These are phyloP conservation scores for Candida endomychidarum DNA, from an alignment of 805 yeast species.

Conservation along the genomic window DNA sequence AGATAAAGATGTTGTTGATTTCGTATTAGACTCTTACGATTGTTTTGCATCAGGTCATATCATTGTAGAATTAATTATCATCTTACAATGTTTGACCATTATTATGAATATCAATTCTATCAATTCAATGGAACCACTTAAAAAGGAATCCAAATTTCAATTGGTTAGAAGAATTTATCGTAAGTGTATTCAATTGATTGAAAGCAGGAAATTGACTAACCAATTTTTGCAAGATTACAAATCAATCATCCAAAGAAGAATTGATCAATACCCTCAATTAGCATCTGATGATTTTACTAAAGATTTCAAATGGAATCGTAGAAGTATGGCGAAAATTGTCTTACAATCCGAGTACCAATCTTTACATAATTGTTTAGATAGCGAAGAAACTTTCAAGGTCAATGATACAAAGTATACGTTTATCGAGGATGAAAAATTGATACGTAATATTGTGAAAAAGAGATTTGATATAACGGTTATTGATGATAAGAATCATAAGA, in stretches of 20 bases:
- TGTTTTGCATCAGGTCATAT: constrained; percentile 58
- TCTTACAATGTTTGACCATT: constrained; percentile 52
- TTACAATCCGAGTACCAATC: constrained; percentile 56
- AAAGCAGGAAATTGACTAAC: constrained; percentile 48
- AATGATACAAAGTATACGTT: constrained; percentile 32
- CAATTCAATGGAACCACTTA: constrained; percentile 19
- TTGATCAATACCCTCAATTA: constrained; percentile 49
- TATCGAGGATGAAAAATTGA: constrained; percentile 59
- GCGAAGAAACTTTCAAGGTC: constrained; percentile 24
- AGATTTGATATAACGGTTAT: constrained; percentile 14
- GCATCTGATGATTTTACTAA: constrained; percentile 21
- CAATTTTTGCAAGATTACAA: constrained; percentile 29
- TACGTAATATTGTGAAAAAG: constrained; percentile 59
- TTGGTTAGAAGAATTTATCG: constrained; percentile 52
- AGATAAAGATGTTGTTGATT: constrained; percentile 42
- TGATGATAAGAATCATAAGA: not conserved
- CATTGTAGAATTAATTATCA: constrained; percentile 54
- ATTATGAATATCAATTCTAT: constrained; percentile 25
- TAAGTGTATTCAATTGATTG: constrained; percentile 62
- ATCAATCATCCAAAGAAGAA: constrained; percentile 32
- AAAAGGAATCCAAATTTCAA: constrained; percentile 23
- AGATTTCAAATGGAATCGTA: constrained; percentile 18
- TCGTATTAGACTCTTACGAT: constrained; percentile 59
- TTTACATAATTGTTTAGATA: constrained; percentile 39
- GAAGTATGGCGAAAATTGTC: constrained; percentile 54